phyloP scores from a whole-genome alignment of 768 basidiomycete genomes.

The Tubosaeta sp. region DNA sequence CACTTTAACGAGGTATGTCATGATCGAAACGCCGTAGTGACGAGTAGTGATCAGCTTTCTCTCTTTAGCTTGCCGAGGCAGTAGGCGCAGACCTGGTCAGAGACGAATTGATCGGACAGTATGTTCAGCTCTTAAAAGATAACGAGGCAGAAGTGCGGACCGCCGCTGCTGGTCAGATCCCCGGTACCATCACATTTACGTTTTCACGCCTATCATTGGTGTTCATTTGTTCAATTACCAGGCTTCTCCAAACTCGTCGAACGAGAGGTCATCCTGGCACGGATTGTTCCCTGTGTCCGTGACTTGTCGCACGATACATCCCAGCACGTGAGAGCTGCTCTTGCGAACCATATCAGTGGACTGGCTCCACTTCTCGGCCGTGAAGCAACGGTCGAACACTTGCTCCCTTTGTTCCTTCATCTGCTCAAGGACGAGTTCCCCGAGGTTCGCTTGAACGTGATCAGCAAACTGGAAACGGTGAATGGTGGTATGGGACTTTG shows the following conservation, averaged over 20 bases:
- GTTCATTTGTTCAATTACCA: slow-evolving; percentile 31
- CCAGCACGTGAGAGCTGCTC: slow-evolving; percentile 95
- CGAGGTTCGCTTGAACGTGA: slow-evolving; percentile 95
- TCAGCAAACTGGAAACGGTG: slow-evolving; percentile 96
- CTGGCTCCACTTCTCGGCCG: slow-evolving; percentile 92
- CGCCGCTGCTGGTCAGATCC: slow-evolving; percentile 93
- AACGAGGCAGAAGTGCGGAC: slow-evolving; percentile 98
- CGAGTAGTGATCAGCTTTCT: background rate
- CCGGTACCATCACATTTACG: slow-evolving; percentile 52
- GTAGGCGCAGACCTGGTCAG: slow-evolving; percentile 87
- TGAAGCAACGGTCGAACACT: slow-evolving; percentile 91
- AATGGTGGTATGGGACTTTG: slow-evolving; percentile 60
- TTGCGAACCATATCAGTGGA: slow-evolving; percentile 94
- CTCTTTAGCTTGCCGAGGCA: slow-evolving; percentile 77
- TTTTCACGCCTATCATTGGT: background rate
- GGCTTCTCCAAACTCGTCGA: slow-evolving; percentile 94
- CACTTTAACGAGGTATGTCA: slow-evolving; percentile 86
- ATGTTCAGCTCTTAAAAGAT: slow-evolving; percentile 91
- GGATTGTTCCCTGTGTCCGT: slow-evolving; percentile 91
- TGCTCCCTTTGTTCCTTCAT: slow-evolving; percentile 95
- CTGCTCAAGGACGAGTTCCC: slow-evolving; percentile 98
- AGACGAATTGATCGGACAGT: slow-evolving; percentile 91
- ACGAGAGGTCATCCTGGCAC: slow-evolving; percentile 87
- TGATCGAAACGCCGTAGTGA: background rate
- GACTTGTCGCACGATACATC: slow-evolving; percentile 91